These are phyloP conservation scores for Cantharellus anzutake DNA, from an alignment of 768 basidiomycete species.

Conservation along the genomic window DNA sequence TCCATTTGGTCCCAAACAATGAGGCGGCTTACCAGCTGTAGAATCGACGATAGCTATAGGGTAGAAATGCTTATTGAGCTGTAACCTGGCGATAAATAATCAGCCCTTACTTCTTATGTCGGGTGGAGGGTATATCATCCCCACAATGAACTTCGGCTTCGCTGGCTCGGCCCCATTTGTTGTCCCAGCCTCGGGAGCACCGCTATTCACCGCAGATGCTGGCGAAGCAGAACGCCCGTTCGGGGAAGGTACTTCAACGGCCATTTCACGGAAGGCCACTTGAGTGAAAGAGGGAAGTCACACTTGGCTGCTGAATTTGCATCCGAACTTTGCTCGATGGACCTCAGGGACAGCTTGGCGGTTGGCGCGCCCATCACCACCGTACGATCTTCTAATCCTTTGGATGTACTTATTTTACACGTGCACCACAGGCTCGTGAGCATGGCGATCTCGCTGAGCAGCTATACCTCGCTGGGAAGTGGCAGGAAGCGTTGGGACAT, in stretches of 20 bases:
- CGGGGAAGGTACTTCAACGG: no score
- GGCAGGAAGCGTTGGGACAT: not conserved
- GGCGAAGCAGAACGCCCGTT: no score
- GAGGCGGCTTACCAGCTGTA: slow-evolving; percentile 34
- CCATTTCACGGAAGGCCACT: no score
- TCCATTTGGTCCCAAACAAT: no score
- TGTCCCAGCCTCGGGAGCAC: no score
- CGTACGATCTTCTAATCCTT: no score
- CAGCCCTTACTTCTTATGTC: slow-evolving; percentile 8
- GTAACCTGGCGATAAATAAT: no score
- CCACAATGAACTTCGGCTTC: not conserved
- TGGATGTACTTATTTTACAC: not conserved
- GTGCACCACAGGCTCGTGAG: not conserved
- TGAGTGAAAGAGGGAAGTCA: no score
- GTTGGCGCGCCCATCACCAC: not conserved
- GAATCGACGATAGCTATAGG: slow-evolving; percentile 77
- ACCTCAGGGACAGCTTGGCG: not conserved
- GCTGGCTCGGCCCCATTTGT: not conserved
- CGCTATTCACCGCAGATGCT: no score
- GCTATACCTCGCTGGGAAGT: not conserved
- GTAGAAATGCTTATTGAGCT: not conserved
- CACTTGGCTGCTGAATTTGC: no score
- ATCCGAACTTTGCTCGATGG: no score
- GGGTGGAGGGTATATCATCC: slow-evolving; percentile 8
- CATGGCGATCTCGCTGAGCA: not conserved